Base-by-base conservation (phyloP, 2,329 filamentous ascomycete genomes). In the Colletotrichum kahawae region DNA sequence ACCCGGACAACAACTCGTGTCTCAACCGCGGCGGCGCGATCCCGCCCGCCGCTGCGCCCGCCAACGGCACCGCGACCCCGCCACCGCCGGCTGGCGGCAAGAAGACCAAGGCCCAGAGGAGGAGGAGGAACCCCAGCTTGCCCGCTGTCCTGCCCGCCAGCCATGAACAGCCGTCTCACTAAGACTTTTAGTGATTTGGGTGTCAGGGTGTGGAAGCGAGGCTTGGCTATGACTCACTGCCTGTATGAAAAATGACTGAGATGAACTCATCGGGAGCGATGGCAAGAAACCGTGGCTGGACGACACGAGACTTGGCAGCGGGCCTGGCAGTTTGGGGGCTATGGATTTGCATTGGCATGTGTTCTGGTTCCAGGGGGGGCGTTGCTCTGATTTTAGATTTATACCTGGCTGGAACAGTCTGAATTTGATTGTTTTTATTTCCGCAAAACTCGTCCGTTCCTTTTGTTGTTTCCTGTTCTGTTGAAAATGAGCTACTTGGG, bases 391-490 rank as follows among this genome's bases (percentile, higher is more conserved):
- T 24, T 13, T 63, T 64, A 24, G 13, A 68, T 31, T 66, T 64
- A 68, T 64, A 68, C 63, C 73, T 68, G 73, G 69, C 73, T 73
- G 64, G 73, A 68, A 68, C 69, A 68, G 73, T 65, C 68, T 21
- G 18, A 64, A 70, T 54, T 43, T 21, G 27, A 51, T 33, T 24
- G n/a, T 51, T 51, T 69, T 62, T 33, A 31, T 57, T 34, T 67
- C 7, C 7, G 36, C 16, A 24, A 56, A 6, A 0, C 10, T 54
- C 8, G 3, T 7, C 13, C 1, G 5, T 31, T 10, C 4, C 5
- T n/a, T 31, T 4, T 1, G 2, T 1, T 7, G 16, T 21, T 3
- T 4, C 27, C 2, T 31, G 7, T 24, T 18, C 5, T 31, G 24
- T 1, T 21, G 27, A 13, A 48, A 12, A 13, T 9, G 18, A 13